Percentiles rank a stretch among this genome's conserved stretches.
Conservation (phyloP, 2,329 filamentous ascomycete genomes). For the Arthroderma uncinatum region DNA sequence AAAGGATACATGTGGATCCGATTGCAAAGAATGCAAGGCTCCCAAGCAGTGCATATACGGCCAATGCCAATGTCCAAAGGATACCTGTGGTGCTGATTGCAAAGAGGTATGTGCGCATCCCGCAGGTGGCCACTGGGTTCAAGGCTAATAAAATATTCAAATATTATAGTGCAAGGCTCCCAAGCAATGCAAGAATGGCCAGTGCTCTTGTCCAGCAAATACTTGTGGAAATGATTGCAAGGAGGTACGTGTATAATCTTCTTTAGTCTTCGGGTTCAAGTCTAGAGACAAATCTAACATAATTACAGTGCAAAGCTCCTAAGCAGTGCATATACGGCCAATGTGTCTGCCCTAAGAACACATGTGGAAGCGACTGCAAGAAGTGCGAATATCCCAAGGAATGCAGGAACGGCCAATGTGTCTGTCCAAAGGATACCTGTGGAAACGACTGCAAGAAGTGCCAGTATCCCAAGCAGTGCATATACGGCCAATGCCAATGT, state of each 20-base stretch:
- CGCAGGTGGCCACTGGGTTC: too few species aligned
- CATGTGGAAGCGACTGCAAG: not conserved
- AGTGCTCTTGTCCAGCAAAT: not conserved
- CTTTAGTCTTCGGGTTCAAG: not conserved
- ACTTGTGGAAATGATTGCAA: not conserved
- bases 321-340: not conserved
- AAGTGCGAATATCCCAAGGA: not conserved
- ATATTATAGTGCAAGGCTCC: not conserved
- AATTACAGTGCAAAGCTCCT: not conserved
- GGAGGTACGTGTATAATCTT: not conserved
- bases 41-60: not conserved
- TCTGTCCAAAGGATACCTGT: not conserved
- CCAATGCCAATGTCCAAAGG: not conserved
- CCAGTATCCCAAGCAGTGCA: not conserved
- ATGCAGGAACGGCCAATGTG: not conserved
- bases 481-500: not conserved
- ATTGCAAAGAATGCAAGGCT: not conserved
- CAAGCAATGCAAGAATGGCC: not conserved
- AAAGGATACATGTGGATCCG: not conserved
- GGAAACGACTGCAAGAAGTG: not conserved
- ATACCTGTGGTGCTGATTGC: not conserved
- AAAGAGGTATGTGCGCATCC: not conserved
- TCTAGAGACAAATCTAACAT: not conserved
- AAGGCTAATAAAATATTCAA: too few species aligned
- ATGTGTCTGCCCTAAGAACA: not conserved